Percentiles rank a stretch among this genome's conserved stretches.
Conservation (phyloP, 2,329 filamentous ascomycete genomes). For the Phialocephala sp. region DNA sequence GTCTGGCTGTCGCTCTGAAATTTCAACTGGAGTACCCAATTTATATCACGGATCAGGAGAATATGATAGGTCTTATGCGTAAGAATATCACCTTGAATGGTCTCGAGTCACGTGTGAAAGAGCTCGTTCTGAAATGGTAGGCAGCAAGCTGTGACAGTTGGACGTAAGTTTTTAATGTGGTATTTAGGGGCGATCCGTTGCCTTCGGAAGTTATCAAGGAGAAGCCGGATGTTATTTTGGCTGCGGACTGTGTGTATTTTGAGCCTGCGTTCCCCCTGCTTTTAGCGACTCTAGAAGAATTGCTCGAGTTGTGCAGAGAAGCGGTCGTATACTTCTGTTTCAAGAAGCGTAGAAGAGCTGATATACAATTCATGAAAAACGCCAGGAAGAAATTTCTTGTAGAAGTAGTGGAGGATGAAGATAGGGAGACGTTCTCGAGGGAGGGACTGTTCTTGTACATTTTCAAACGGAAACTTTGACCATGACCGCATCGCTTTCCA, state of each 20-base stretch:
- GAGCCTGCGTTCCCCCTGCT: conserved; percentile 93
- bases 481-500: too few relatives aligned
- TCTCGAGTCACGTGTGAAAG: conserved; percentile 65
- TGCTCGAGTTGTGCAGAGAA: conserved; percentile 74
- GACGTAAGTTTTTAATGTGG: conserved; percentile 16
- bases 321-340: conserved; percentile 83
- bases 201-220: conserved; percentile 57
- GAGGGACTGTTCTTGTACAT: conserved; percentile 66
- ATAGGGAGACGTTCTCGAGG: conserved; percentile 60
- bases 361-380: conserved; percentile 75
- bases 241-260: conserved; percentile 96
- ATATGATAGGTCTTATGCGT: conserved; percentile 86
- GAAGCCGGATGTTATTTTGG: conserved; percentile 82
- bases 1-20: conserved; percentile 63
- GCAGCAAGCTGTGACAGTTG: conserved; percentile 39
- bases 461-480: conserved; percentile 43
- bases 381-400: conserved; percentile 71
- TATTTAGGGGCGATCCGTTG: conserved; percentile 63
- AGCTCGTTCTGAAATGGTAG: conserved; percentile 82
- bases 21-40: conserved; percentile 62
- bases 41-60: conserved; percentile 83
- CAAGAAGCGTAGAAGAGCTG: conserved; percentile 86
- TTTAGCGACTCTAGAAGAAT: conserved; percentile 74
- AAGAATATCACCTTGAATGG: conserved; percentile 85
- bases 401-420: conserved; percentile 66